Evolutionary conservation across 225 moss, liverwort and hornwort genomes (phyloP), one percentile per base, ranked within the genome.

Genomic region (Asterella californica): DNA sequence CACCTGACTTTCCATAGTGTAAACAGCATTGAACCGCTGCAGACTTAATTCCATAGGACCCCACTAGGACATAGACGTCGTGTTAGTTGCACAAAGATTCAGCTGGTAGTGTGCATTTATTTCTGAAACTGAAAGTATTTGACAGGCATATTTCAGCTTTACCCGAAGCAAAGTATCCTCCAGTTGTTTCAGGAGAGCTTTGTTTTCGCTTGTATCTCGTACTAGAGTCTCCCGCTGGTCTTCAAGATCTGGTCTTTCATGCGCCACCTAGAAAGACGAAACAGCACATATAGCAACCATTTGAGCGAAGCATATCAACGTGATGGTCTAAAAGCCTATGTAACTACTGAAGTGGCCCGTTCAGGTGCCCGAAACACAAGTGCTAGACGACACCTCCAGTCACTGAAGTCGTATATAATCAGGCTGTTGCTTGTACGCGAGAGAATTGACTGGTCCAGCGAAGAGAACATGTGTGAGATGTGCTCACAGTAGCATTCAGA

Each of bases 221-320:
- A 96, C 90, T 30, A 94, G 81, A 34, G 84, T 94, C 81, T 94
- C 94, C 78, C 94, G 78, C 50, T 92, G 76, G 70, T 92, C 92
- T 63, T 94, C 92, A 47, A 96, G 86, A 76, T 96, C 94, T 74
- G 91, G 92, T 85, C 96, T 89, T 11, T 96, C 96, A 76, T 96
- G 91, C 25, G 91, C 91, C 49, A 96, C 96, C 96, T 96, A 10
- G 7, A 53, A 5, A 62, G 12, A 25, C 5, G 29, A 25, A 76
- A 11, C 21, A 74, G 25, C 2, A 4, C 15, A 74, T 0, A 24
- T 22, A n/a, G n/a, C 42, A 74, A 7, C 27, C 29, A 29, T 8
- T 52, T 19, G 0, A 67, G 37, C 14, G 18, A 10, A 36, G 15
- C 15, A 36, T 12, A 67, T 36, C 67, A 65, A 36, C 5, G 8